Evolutionary conservation across 495 filamentous ascomycete species (phyloP), one percentile per base, ranked within the genome.

Genomic region (Penicillium canariense): DNA sequence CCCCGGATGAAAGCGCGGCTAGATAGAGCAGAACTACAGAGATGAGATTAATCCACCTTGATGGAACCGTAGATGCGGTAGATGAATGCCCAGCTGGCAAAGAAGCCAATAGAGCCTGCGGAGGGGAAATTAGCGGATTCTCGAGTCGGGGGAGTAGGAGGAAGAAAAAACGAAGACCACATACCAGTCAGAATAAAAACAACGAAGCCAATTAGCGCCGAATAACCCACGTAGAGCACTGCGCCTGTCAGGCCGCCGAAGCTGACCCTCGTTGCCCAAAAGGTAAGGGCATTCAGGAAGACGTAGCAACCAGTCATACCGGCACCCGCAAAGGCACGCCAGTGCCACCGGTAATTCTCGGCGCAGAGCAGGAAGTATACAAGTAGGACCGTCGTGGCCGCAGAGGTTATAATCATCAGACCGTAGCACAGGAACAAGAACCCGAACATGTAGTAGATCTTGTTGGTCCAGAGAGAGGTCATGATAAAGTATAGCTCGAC

Each of bases 391-490:
- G 94, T 96, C 30, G 94, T 92, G 3, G 91, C 88, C 1, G 94
- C 93, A 49, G 87, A 89, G 4, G 94, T 97, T 66, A 96, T 88
- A 65, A 97, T 91, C 91, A 97, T 97, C 58, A 98, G 83, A 14
- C 88, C 93, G 71, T 95, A 98, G 81, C 91, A 96, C 48, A 98
- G 75, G 78, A 98, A 98, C 34, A 98, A 79, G 80, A 98, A 98
- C 26, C 94, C 94, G 61, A 98, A 98, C 94, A 98, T 98, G 78
- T 98, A 98, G 78, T 98, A 98, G 52, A 98, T 90, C 77, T 93
- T 93, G 77, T 84, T 89, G 70, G 91, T 92, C 94, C 94, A 98
- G 65, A 98, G 90, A 9, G 87, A 91, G 72, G 85, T 92, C 89
- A 97, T 94, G 74, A 98, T 96, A 72, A 96, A 96, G 81, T 94